Conservation (phyloP, 345 rosid genomes). For the Salix udensis region DNA sequence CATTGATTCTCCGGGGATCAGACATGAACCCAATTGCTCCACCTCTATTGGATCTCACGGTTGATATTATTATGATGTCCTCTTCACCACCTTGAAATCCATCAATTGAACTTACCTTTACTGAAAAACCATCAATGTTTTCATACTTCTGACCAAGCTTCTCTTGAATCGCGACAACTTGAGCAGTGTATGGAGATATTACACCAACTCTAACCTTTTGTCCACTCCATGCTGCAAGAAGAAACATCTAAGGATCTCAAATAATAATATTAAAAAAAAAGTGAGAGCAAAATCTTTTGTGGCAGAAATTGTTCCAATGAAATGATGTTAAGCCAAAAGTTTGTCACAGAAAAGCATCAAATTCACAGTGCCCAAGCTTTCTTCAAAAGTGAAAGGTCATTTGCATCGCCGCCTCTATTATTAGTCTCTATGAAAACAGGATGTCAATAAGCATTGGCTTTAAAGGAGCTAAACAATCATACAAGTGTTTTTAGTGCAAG, state of each 20-base stretch:
- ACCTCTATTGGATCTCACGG: slow-evolving; percentile 18
- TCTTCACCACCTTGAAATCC: slow-evolving; percentile 30
- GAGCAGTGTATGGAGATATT: slow-evolving; percentile 22
- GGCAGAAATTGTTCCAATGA: background rate
- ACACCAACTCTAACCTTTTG: slow-evolving; percentile 12
- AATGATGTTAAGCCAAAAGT: background rate
- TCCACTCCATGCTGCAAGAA: slow-evolving; percentile 6
- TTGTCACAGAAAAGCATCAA: background rate
- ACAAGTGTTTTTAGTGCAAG: background rate
- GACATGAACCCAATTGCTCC: slow-evolving; percentile 22
- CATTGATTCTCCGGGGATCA: slow-evolving; percentile 11
- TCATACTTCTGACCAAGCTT: slow-evolving; percentile 8
- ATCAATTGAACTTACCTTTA: slow-evolving; percentile 21
- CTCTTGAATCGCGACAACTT: slow-evolving; percentile 5
- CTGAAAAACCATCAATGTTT: slow-evolving; percentile 2
- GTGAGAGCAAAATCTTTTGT: too few relatives aligned
- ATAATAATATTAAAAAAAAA: too few relatives aligned
- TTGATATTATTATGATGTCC: slow-evolving; percentile 21
- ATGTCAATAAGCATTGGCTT: background rate
- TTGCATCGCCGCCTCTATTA: background rate
- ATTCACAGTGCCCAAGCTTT: background rate
- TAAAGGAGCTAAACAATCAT: background rate
- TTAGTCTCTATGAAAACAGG: background rate
- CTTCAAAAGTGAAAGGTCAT: background rate
- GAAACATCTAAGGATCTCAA: too few relatives aligned